A percentile compares a stretch with the other conserved stretches of the same genome.
These are phyloP conservation scores for Pseudogymnoascus sp. DNA, from an alignment of 2,329 filamentous ascomycete species.

Conservation along the genomic window DNA sequence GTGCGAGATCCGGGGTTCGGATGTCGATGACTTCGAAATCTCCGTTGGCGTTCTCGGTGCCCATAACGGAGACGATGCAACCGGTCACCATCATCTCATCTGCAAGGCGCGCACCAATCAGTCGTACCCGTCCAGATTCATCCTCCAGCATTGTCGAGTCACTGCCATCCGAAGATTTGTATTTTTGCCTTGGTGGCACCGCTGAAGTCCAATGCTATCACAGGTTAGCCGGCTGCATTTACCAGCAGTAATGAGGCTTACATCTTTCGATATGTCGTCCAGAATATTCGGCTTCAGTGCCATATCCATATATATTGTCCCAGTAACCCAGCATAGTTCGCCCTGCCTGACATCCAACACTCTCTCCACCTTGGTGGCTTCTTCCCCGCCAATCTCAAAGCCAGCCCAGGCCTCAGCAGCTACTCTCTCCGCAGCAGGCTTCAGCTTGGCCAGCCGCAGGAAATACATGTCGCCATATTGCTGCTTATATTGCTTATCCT, in stretches of 20 bases:
- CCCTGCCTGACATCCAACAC: conserved; percentile 95
- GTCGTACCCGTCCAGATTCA: conserved; percentile 78
- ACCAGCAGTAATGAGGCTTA: conserved; percentile 35
- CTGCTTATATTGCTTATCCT: conserved; percentile 73
- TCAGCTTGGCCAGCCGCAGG: conserved; percentile 78
- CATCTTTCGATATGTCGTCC: conserved; percentile 90
- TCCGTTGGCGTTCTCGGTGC: conserved; percentile 85
- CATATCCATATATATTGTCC: conserved; percentile 98
- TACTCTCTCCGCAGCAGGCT: conserved; percentile 69
- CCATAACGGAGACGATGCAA: conserved; percentile 88
- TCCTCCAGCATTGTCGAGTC: conserved; percentile 85
- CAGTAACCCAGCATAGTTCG: conserved; percentile 88
- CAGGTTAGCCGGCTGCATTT: neutral
- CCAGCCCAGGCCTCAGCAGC: conserved; percentile 72
- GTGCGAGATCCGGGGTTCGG: conserved; percentile 77
- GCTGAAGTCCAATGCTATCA: conserved; percentile 79
- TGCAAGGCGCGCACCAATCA: conserved; percentile 66
- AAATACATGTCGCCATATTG: conserved; percentile 99
- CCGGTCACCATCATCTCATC: conserved; percentile 77
- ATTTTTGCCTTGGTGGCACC: conserved; percentile 70
- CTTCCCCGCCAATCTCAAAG: conserved; percentile 70
- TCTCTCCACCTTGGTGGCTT: conserved; percentile 69
- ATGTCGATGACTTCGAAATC: conserved; percentile 90
- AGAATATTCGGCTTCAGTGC: conserved; percentile 91
- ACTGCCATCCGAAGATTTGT: conserved; percentile 54